These are phyloP conservation scores for Peronospora belbahrii DNA, from an alignment of 352 stramenopile species.

Conservation along the genomic window DNA sequence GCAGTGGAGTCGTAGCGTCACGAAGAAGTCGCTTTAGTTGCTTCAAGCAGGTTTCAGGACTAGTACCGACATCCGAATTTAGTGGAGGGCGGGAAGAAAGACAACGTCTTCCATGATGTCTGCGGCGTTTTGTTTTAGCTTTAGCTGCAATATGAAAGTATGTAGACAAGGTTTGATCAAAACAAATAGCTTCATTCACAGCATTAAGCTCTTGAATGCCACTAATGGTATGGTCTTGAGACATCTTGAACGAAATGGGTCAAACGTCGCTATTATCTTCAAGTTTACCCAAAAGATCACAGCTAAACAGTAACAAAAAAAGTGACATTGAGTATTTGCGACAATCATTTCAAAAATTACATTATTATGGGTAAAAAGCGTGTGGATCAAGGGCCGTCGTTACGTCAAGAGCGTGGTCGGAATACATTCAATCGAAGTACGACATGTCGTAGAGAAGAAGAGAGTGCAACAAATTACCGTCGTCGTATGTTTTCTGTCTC, in stretches of 20 bases:
- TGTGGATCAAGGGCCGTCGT: slow-evolving; percentile 13
- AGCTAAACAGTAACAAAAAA: neutral
- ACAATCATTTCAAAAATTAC: neutral
- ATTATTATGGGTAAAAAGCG: slow-evolving; percentile 26
- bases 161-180: slow-evolving; percentile 15
- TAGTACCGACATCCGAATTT: neutral
- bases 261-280: neutral
- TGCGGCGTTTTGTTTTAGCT: slow-evolving; percentile 2
- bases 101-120: neutral
- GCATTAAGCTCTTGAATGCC: slow-evolving; percentile 1
- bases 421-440: neutral
- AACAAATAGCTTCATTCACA: slow-evolving; percentile 19
- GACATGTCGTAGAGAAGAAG: slow-evolving; percentile 39
- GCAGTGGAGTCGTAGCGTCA: slow-evolving; percentile 11
- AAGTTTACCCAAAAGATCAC: neutral
- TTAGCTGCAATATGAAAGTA: slow-evolving; percentile 25
- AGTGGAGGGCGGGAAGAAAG: neutral
- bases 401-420: slow-evolving; percentile 12
- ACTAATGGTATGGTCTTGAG: neutral
- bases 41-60: slow-evolving; percentile 16
- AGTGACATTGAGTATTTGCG: too few relatives aligned
- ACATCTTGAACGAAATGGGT: neutral
- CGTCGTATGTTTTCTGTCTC: slow-evolving; percentile 70
- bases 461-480: slow-evolving; percentile 56
- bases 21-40: slow-evolving; percentile 29